Evolutionary conservation across 306 rosid genomes (phyloP), one percentile per base, ranked within the genome.

Genomic region (Acacia melanoxylon): DNA sequence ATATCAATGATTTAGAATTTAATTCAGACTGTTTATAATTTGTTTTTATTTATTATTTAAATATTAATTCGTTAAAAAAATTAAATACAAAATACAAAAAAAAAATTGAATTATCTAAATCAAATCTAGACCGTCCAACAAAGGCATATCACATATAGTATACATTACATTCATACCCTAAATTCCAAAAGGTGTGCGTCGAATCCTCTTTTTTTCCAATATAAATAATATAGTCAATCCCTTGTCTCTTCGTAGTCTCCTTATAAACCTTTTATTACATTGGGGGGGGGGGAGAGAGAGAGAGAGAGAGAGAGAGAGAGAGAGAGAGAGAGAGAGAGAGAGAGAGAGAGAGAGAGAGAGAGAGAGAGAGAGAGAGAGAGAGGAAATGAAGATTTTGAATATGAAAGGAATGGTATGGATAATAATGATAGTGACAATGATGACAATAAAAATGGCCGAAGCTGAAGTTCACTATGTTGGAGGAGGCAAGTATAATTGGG

Each of bases 381-480:
- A 85, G 1, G 65, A n/a, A 71, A 77, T 87, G 84, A 80, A 87
- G 63, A 9, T 37, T 78, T 67, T 82, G 61, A 72, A 68, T 5
- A 65, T 56, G 14, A 71, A 20, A 66, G 82, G 58, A 22, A 70
- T 63, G 8, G 52, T 56, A 70, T 33, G 44, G 75, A 19, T 77
- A 31, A 51, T 6, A 24, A 20, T 72, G 13, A 35, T 22, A 37
- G 31, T 58, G n/a, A 56, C 27, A 27, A 35, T 24, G 54, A 68
- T 51, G 2, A 75, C 25, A 51, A 33, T 20, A 12, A 67, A 6
- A 19, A 17, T 52, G 63, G 86, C 22, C 7, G 65, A 79, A 75
- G 61, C 72, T 78, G 61, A 79, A 44, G 1, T 20, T 0, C 80
- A 75, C 52, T 37, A n/a, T 4, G 90, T 87, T 79, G 90, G 90